Evolutionary conservation across 441 rosid genomes (phyloP), one percentile per base, ranked within the genome.

Genomic region (Croton laevigatus): DNA sequence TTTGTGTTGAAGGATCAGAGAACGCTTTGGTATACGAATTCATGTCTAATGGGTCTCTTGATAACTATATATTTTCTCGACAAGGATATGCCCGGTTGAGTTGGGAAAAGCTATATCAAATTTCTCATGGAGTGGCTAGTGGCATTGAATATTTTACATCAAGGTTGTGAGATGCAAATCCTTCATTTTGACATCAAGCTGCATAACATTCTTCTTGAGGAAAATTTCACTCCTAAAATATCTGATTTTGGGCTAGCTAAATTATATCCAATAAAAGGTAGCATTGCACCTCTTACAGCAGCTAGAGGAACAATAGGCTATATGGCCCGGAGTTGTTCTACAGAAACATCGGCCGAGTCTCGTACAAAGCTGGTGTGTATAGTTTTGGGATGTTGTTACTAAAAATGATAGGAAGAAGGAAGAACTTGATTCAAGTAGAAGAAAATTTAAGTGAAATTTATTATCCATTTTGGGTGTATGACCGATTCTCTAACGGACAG

Each of bases 241-340:
- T 62, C 66, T 6, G 66, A 62, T 62, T 62, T 62, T 6, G 66
- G 66, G 12, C 36, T 62, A 3, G 66, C 66, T 20, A 62, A 62
- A 17, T 23, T 62, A 5, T 62, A 42, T 62, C 66, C 66, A 0
- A 22, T 11, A 0, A 22, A 59, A 17, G 16, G 37, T 36, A 59
- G 63, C 4, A 59, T 36, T 6, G 44, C 17, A 5, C 34, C 63
- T 34, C 63, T 59, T 12, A 59, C 63, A 34, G 63, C 63, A 3
- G 63, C 63, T 16, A 59, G 63, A 59, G 63, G 63, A 36, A 59
- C 63, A 59, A 0, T 59, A n/a, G 45, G 63, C 17, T 59, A 59
- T 1, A 42, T 62, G 66, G 66, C 66, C 12, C 66, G 36, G 52
- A 62, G 8, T 44, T 62, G 36, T 12, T 62, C 3, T 62, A 19